These are phyloP conservation scores for Graphilbum fragrans DNA, from an alignment of 2,329 filamentous ascomycete species.

Conservation along the genomic window DNA sequence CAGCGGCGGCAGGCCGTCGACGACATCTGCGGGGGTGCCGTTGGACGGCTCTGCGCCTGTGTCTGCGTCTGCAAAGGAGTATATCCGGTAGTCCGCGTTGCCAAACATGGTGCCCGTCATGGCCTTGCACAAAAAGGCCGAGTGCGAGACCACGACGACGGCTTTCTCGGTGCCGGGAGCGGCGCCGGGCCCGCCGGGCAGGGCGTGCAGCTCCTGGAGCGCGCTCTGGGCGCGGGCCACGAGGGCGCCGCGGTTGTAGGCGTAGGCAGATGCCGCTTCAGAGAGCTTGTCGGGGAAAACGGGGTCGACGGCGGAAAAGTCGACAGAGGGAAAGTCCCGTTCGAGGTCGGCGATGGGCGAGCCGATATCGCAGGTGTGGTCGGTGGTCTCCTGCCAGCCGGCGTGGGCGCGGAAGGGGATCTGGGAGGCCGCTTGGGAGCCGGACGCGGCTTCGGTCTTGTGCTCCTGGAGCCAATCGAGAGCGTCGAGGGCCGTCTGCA, in stretches of 20 bases:
- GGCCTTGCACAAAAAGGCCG: slow-evolving; percentile 47
- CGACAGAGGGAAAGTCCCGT: slow-evolving; percentile 39
- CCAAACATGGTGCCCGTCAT: slow-evolving; percentile 43
- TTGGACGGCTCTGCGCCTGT: slow-evolving; percentile 2
- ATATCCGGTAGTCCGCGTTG: slow-evolving; percentile 54
- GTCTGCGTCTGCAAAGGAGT: slow-evolving; percentile 33
- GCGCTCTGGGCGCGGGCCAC: slow-evolving; percentile 39
- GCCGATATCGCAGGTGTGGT: slow-evolving; percentile 50
- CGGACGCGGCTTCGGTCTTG: too few species aligned
- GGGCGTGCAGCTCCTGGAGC: slow-evolving; percentile 34
- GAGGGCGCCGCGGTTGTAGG: slow-evolving; percentile 38
- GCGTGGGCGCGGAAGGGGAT: slow-evolving; percentile 44
- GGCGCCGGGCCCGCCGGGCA: too few species aligned
- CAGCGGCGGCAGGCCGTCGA: slow-evolving; percentile 8
- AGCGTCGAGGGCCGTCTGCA: slow-evolving; percentile 49
- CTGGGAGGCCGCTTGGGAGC: too few species aligned
- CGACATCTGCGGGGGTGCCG: background rate
- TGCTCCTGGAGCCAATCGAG: slow-evolving; percentile 48
- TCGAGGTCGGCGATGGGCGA: slow-evolving; percentile 29
- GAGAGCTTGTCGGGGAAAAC: slow-evolving; percentile 52
- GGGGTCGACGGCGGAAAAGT: slow-evolving; percentile 45
- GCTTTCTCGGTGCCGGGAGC: too few species aligned
- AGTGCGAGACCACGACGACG: slow-evolving; percentile 53
- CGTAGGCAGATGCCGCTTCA: slow-evolving; percentile 31
- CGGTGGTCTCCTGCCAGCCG: slow-evolving; percentile 51